These are phyloP conservation scores for Melastoma malabathricum DNA, from an alignment of 345 rosid species.

Conservation along the genomic window DNA sequence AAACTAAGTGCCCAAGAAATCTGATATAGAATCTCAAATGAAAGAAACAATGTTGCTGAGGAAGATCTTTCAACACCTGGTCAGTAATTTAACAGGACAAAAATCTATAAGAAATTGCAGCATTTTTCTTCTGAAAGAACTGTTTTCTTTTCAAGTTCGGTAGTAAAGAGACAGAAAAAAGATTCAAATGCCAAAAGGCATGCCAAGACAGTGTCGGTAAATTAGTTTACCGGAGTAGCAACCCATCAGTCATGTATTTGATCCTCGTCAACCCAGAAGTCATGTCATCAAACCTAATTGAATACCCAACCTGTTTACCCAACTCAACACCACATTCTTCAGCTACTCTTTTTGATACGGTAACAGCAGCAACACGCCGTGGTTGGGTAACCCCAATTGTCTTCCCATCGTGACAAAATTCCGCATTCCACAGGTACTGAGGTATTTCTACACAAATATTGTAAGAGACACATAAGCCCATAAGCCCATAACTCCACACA, in stretches of 20 bases:
- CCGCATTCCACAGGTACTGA: constrained; percentile 61
- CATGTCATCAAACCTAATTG: constrained; percentile 66
- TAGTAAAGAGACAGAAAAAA: no score
- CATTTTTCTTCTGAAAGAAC: no score
- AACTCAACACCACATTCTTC: constrained; percentile 70
- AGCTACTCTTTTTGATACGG: constrained; percentile 76
- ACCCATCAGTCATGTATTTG: constrained; percentile 90
- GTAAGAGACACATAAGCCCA: background rate
- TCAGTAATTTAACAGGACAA: no score
- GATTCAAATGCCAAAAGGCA: no score
- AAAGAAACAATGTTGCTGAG: no score
- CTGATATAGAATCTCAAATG: no score
- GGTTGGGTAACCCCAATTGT: constrained; percentile 77
- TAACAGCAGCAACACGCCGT: constrained; percentile 85
- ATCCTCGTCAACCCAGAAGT: constrained; percentile 61
- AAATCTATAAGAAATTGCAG: no score
- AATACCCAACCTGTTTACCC: constrained; percentile 80
- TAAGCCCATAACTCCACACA: background rate
- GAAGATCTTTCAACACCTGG: no score
- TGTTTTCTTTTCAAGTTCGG: no score
- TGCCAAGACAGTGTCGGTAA: background rate
- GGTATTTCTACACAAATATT: constrained; percentile 48
- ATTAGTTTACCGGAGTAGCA: constrained; percentile 47
- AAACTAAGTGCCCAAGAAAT: no score
- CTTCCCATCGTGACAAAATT: constrained; percentile 66